Evolutionary conservation across 129 eudicot species (phyloP), one percentile per base, ranked within the genome.

Genomic region (Artemisia argyi): DNA sequence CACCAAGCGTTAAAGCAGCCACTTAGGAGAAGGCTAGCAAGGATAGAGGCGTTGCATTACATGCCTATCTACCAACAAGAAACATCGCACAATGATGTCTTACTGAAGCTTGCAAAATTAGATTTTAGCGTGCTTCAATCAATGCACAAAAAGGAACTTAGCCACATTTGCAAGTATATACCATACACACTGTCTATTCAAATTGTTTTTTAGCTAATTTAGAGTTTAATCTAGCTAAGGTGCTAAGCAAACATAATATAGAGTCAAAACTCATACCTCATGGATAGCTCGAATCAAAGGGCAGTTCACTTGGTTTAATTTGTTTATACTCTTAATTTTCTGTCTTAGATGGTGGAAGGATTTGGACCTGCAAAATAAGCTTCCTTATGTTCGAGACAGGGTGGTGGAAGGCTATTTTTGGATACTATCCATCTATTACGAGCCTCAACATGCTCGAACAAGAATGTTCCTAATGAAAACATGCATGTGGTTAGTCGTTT

Each of bases 381-480:
- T 81, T 52, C 81, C 89, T 4, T 80, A 44, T 71, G 85, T 79
- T 49, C 78, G 85, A 56, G 88, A 84, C 49, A 82, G 87, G 71
- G 2, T 86, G 39, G 75, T 73, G 65, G 87, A 80, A 53, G 72
- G 80, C 35, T 86, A 79, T 22, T 86, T 80, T 66, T 77, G 84
- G 84, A 16, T 51, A 16, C 7, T 80, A 7, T 81, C 61, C 11
- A 54, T 72, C 14, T 79, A 73, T 58, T 78, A 78, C 35, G 80
- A 78, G 80, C 84, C 84, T 24, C 79, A 72, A 71, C 73, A 77
- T 61, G 11, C 48, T 4, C 18, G 49, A 28, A 70, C 68, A 9
- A 64, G 85, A 30, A 72, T 11, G 13, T 15, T 79, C 9, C 18
- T 72, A 6, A 46, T 72, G 63, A 81, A 87, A 76, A 46, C 71